Evolutionary conservation across 169 alveolate species (phyloP).

Genomic region (Cyclospora cayetanensis): DNA sequence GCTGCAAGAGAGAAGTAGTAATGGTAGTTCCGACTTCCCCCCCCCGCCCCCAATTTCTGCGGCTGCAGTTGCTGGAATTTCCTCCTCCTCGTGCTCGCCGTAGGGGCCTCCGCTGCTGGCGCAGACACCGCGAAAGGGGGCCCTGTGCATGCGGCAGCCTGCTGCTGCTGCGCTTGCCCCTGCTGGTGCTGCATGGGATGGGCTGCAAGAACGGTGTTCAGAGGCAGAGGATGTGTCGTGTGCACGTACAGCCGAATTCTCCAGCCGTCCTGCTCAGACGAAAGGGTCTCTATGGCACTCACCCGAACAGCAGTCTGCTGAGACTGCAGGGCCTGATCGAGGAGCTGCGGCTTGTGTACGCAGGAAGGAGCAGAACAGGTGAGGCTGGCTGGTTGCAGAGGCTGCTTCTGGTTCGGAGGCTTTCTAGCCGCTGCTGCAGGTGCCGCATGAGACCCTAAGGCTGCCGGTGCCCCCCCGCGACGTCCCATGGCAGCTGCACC

Average conservation of each 20-base stretch:
- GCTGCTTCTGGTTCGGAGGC: constrained; percentile 6
- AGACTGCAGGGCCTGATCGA: neutral
- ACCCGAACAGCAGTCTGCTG: neutral
- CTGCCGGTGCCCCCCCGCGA: neutral
- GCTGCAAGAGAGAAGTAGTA: neutral
- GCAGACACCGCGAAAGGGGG: neutral
- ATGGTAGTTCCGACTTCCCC: neutral
- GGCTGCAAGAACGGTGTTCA: neutral
- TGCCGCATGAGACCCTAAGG: neutral
- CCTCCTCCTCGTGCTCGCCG: neutral
- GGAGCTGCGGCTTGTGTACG: neutral
- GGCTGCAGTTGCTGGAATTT: neutral
- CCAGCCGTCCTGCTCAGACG: neutral
- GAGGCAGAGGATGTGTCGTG: neutral
- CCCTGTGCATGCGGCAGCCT: neutral
- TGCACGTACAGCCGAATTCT: constrained; percentile 26
- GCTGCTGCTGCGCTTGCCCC: neutral
- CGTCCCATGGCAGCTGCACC: constrained; percentile 6
- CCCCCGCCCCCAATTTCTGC: too few relatives aligned
- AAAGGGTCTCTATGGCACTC: neutral
- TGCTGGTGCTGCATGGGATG: constrained; percentile 10
- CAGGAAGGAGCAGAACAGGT: neutral
- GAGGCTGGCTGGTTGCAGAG: constrained; percentile 4
- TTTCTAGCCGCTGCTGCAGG: neutral
- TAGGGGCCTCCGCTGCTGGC: neutral